Percentiles rank a stretch among this genome's conserved stretches.
Evolutionary conservation across 2,329 filamentous ascomycete species (phyloP).

Genomic region (Harringtonia aguacate): DNA sequence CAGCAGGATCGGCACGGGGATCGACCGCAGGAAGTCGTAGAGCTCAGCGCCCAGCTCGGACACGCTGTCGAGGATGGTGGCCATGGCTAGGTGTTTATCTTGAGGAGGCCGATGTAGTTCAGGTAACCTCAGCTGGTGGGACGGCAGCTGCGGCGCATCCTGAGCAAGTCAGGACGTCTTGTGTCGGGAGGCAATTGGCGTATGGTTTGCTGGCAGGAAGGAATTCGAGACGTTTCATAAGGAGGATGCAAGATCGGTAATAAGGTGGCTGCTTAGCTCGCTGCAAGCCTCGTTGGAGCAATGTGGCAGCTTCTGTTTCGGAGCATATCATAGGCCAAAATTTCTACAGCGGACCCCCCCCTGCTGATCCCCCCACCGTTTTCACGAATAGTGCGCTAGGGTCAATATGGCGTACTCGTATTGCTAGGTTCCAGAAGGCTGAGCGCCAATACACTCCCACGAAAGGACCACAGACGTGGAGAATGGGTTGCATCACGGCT

Average conservation of each 20-base stretch:
- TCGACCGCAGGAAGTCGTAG: conserved; percentile 1
- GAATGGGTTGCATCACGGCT: no score
- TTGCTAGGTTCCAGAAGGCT: no score
- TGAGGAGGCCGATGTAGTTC: no score
- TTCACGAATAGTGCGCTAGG: no score
- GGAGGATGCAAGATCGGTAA: no score
- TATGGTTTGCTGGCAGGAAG: no score
- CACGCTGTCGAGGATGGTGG: background rate
- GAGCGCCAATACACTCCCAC: no score
- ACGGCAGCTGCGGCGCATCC: background rate
- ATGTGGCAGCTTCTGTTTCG: conserved; percentile 9
- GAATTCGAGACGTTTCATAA: no score
- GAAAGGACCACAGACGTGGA: no score
- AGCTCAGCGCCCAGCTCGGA: conserved; percentile 3
- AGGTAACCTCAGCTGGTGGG: background rate
- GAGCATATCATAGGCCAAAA: background rate
- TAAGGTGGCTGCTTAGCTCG: background rate
- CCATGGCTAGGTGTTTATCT: conserved; percentile 1
- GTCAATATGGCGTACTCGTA: no score
- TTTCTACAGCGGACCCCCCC: background rate
- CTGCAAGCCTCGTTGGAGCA: conserved; percentile 1
- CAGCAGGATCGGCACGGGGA: conserved; percentile 9
- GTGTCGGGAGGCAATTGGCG: no score
- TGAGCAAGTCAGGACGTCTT: no score
- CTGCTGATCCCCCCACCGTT: background rate